Evolutionary conservation across 2,329 filamentous ascomycete genomes (phyloP).

Genomic region (Hypocrella siamensis): DNA sequence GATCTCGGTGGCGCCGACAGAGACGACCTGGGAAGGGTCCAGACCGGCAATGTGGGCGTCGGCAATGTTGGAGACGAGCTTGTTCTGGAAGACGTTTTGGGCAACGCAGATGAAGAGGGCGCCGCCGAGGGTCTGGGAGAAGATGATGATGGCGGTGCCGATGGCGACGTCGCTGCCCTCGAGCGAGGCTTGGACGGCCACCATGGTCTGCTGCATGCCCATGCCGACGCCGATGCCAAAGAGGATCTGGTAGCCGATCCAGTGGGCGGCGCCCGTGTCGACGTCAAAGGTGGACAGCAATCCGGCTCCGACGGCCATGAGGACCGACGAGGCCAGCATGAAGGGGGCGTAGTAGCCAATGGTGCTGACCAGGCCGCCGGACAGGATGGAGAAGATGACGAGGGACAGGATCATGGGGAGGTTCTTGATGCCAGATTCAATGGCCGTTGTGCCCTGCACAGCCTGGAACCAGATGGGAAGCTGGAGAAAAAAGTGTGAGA

Average conservation of each 20-base stretch:
- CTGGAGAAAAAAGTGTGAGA: slow-evolving; percentile 23
- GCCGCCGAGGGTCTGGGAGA: slow-evolving; percentile 25
- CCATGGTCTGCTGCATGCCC: slow-evolving; percentile 26
- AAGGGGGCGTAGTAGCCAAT: slow-evolving; percentile 27
- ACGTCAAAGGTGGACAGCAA: slow-evolving; percentile 22
- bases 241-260: slow-evolving; percentile 20
- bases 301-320: slow-evolving; percentile 20
- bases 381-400: slow-evolving; percentile 12
- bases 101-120: slow-evolving; percentile 34
- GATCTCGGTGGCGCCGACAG: slow-evolving; percentile 3
- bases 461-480: slow-evolving; percentile 28
- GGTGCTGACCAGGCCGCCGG: slow-evolving; percentile 10
- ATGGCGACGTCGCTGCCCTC: slow-evolving; percentile 25
- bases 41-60: slow-evolving; percentile 2
- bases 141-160: slow-evolving; percentile 29
- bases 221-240: slow-evolving; percentile 26
- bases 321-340: slow-evolving; percentile 17
- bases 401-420: slow-evolving; percentile 14
- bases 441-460: slow-evolving; percentile 18
- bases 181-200: slow-evolving; percentile 29
- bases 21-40: neutral
- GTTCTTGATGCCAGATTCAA: slow-evolving; percentile 13
- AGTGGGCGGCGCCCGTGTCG: slow-evolving; percentile 6
- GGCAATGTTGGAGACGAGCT: slow-evolving; percentile 13
- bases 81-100: slow-evolving; percentile 33